These are phyloP conservation scores for Saccharomyces hybrid DNA, from an alignment of 1,139 yeast genomes.

Conservation along the genomic window DNA sequence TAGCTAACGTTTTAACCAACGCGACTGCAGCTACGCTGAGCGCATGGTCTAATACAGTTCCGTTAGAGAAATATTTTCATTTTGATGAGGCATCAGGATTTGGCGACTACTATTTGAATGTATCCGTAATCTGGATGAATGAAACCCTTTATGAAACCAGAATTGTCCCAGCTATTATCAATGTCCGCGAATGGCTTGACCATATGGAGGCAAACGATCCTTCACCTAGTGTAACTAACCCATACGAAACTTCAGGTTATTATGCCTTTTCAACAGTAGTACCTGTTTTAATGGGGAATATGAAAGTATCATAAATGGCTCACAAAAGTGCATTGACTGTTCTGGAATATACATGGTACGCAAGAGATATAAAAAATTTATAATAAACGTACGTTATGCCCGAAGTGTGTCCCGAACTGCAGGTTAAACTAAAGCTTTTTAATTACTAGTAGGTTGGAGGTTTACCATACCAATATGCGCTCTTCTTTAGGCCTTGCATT, in stretches of 20 bases:
- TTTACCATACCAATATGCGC: too few species aligned
- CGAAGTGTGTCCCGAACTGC: too few species aligned
- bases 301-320: too few species aligned
- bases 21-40: not conserved
- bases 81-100: not conserved
- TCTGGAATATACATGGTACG: too few species aligned
- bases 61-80: not conserved
- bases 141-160: not conserved
- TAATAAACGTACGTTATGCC: too few species aligned
- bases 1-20: not conserved
- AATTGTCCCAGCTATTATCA: not conserved
- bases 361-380: too few species aligned
- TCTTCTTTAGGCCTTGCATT: too few species aligned
- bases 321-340: too few species aligned
- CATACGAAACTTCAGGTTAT: not conserved
- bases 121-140: not conserved
- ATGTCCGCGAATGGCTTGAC: not conserved
- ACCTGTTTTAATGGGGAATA: not conserved
- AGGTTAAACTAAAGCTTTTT: too few species aligned
- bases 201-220: not conserved
- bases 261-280: not conserved
- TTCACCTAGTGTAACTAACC: not conserved
- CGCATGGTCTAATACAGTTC: not conserved
- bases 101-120: not conserved
- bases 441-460: too few species aligned